Evolutionary conservation across 805 yeast species (phyloP), one percentile per base, ranked within the genome.

Genomic region (Wickerhamiella bombiphila): DNA sequence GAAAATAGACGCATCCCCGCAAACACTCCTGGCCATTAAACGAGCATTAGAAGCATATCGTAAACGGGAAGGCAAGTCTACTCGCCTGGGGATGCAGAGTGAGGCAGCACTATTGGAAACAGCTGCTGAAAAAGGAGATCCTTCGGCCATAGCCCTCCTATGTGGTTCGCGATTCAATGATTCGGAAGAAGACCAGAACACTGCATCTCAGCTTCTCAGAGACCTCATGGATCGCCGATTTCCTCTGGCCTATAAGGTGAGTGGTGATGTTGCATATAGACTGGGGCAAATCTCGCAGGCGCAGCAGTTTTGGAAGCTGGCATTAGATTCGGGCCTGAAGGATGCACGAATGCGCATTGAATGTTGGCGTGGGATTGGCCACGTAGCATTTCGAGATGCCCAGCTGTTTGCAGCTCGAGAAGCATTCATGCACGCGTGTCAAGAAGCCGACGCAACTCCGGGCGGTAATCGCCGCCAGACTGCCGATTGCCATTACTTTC

Each of bases 61-160:
- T 31, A 61, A 59, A 4, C 65, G 69, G 24, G 72, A 86, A 1
- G 75, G 76, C 41, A 63, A 76, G 0, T 63, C 70, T 2, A 75
- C 78, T 47, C 66, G 53, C 36, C 60, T 73, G 42, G 58, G 78
- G 16, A 60, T 78, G 4, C 69, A 61, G 11, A 59, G 82, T 25
- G 94, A 85, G 52, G 71, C 74, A 44, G 75, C 72, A 44, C 55
- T 86, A 16, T 68, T 85, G n/a, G 93, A 83, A 42, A 68, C 68
- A 36, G 82, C 94, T 11, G 94, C 94, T 0, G 93, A 80, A 49
- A 50, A 72, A 50, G 94, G 95, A 0, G 73, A 79, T 49, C 70
- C 74, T 44, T 82, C 83, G 55, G 94, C 95, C 0, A 70, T 85
- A 17, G 64, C 88, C 1, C 61, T 80, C 9, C 55, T 86, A 16